Base-by-base conservation (phyloP, 129 eudicot species). In the Saposhnikovia divaricata region DNA sequence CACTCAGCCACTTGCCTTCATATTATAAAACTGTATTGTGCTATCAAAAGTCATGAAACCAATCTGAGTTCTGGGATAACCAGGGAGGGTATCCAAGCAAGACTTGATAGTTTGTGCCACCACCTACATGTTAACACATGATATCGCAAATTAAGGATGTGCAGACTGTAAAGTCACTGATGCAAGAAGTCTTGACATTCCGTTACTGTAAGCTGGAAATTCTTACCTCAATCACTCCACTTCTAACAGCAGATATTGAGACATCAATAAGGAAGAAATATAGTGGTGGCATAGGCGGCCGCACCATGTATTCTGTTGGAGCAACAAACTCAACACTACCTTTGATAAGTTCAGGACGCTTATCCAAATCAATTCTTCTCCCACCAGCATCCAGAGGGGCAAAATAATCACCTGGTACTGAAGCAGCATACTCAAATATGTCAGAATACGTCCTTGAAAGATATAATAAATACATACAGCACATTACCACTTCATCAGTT, bases 251-350 rank as follows among this genome's bases (percentile, higher is more conserved):
- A 80, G 96, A 89, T 55, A 89, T 81, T 47, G 99, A 92, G 65
- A 92, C 97, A 46, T 95, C 97, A 34, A 95, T 95, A 86, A 95
- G 88, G 80, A 95, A 95, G 80, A 90, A 92, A 80, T 90, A 95
- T 40, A 86, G 79, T 34, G 99, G 99, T 13, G 99, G 99, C 99
- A 95, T 95, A 73, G 99, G 99, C 69, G 97, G 99, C 82, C 99
- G 97, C 86, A 95, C 99, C 99, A 95, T 95, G 75, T 95, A 95
- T 72, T 95, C 99, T 82, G 97, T 91, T 84, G 99, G 97, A 74
- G 99, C 99, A 85, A 95, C 87, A 83, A 90, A 95, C 37, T 95
- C 99, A 55, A 92, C 97, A 25, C 97, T 92, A 38, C 99, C 99
- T 82, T 90, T 88, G 31, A 81, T 92, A 83, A 95, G 99, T 82